Evolutionary conservation across 2,329 filamentous ascomycete genomes (phyloP), one percentile per base, ranked within the genome.

Genomic region (Cordyceps farinosa): DNA sequence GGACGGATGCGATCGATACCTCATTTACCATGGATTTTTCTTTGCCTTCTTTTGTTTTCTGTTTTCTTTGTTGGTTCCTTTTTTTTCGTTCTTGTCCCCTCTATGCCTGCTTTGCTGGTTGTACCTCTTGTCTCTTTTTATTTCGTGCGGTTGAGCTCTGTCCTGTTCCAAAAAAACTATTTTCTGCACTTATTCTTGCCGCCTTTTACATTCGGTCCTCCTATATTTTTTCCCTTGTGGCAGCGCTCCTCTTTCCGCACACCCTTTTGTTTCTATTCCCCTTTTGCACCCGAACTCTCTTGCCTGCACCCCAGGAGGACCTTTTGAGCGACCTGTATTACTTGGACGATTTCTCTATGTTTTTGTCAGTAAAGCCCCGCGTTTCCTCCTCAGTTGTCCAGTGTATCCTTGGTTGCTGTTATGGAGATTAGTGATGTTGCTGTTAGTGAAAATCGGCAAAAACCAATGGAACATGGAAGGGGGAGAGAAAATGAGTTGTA

Each of bases 1-100:
- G 69, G 67, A 69, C 70, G 70, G 70, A 72, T 70, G 71, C 71
- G 73, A 76, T 75, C 70, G 73, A 76, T 75, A 74, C 73, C 74
- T 75, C 67, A 63, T 69, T 71, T 70, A 63, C 50, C 50, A 38
- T 66, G 45, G 44, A 50, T 30, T 56, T 51, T 60, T n/a, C 27
- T 56, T 45, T 29, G 44, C 40, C 48, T 53, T 50, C 34, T 29
- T 32, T n/a, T 29, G 27, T 17, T 15, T 9, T 29, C 52, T 13
- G 32, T 52, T 56, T 44, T 13, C 27, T 52, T 53, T 63, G 42
- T 56, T 32, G 34, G 29, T 61, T 40, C 48, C 17, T 30, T 51
- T 32, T 51, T 44, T 36, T 52, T 48, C n/a, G 56, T 56, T 62
- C 32, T n/a, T 57, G 44, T 51, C 11, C 54, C 38, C 38, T 45